Conservation (phyloP, 2,329 filamentous ascomycete species). For the Aureobasidium sp. region DNA sequence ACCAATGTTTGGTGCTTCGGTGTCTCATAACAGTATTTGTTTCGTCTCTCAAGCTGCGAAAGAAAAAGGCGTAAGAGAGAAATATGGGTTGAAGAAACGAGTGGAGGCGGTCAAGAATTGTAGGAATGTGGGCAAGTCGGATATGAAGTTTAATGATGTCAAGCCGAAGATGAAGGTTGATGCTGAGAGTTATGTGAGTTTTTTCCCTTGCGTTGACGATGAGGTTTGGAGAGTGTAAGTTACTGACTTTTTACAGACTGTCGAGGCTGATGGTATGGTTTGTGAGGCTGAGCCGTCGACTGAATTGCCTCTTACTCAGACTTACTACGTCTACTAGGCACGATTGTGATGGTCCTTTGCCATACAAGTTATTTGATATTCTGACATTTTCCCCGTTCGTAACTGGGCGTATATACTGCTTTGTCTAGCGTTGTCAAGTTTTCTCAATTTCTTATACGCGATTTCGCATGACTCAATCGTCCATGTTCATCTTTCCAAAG, state of each 20-base stretch:
- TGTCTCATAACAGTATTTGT: slow-evolving; percentile 66
- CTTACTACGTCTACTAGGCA: slow-evolving; percentile 59
- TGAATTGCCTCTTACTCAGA: slow-evolving; percentile 66
- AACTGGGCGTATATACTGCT: no score
- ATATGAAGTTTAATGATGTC: slow-evolving; percentile 83
- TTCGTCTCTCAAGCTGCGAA: slow-evolving; percentile 75
- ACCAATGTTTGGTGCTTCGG: slow-evolving; percentile 73
- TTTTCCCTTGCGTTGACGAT: not conserved
- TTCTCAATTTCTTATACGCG: no score
- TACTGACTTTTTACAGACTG: slow-evolving; percentile 37
- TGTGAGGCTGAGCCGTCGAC: slow-evolving; percentile 66
- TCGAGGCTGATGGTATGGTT: slow-evolving; percentile 72
- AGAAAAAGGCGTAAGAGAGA: slow-evolving; percentile 54
- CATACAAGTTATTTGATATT: not conserved
- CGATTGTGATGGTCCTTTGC: not conserved
- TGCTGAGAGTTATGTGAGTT: slow-evolving; percentile 69
- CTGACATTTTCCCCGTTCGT: no score
- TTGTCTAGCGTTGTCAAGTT: no score
- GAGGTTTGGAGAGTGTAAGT: not conserved
- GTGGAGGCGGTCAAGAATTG: slow-evolving; percentile 73
- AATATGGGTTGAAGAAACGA: slow-evolving; percentile 69
- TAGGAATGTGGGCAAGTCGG: slow-evolving; percentile 64
- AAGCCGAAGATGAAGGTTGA: slow-evolving; percentile 88
- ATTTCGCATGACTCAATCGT: no score
- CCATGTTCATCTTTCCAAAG: no score